Conservation (phyloP, 805 yeast genomes). For the Teunomyces funiuensis region DNA sequence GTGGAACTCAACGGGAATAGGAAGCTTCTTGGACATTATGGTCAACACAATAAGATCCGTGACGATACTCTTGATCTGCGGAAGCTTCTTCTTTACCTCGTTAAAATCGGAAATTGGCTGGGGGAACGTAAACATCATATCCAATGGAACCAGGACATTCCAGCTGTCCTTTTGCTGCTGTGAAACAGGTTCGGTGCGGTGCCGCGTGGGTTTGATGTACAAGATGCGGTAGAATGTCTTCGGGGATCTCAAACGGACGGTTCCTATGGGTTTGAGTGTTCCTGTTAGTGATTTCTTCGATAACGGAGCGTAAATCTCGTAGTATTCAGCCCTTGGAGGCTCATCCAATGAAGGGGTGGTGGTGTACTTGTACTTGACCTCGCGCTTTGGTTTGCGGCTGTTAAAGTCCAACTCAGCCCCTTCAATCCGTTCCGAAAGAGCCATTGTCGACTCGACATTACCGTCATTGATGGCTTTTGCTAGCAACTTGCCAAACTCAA, state of each 20-base stretch:
- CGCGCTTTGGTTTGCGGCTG: slow-evolving; percentile 12
- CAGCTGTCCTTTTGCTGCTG: slow-evolving; percentile 14
- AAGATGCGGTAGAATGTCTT: slow-evolving; percentile 6
- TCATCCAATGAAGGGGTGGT: slow-evolving; percentile 10
- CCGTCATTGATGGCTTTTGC: slow-evolving; percentile 10
- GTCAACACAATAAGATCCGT: slow-evolving; percentile 35
- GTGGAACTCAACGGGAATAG: slow-evolving; percentile 39
- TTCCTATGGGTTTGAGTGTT: slow-evolving; percentile 7
- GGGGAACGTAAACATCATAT: slow-evolving; percentile 13
- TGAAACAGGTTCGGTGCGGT: slow-evolving; percentile 8
- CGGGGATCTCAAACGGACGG: slow-evolving; percentile 9
- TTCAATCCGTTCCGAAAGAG: slow-evolving; percentile 10
- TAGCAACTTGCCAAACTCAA: slow-evolving; percentile 25
- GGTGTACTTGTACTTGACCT: slow-evolving; percentile 20
- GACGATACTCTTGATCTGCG: slow-evolving; percentile 19
- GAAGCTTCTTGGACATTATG: slow-evolving; percentile 27
- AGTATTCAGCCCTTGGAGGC: not conserved
- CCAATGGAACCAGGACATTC: slow-evolving; percentile 29
- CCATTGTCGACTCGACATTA: slow-evolving; percentile 8
- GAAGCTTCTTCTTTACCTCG: slow-evolving; percentile 13
- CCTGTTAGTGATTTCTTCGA: slow-evolving; percentile 17
- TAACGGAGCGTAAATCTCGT: slow-evolving; percentile 7
- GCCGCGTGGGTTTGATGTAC: slow-evolving; percentile 26
- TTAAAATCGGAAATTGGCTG: slow-evolving; percentile 1
- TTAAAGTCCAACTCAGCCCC: slow-evolving; percentile 16